Evolutionary conservation across 2,329 filamentous ascomycete genomes (phyloP).

Genomic region (Talaromyces atroroseus): DNA sequence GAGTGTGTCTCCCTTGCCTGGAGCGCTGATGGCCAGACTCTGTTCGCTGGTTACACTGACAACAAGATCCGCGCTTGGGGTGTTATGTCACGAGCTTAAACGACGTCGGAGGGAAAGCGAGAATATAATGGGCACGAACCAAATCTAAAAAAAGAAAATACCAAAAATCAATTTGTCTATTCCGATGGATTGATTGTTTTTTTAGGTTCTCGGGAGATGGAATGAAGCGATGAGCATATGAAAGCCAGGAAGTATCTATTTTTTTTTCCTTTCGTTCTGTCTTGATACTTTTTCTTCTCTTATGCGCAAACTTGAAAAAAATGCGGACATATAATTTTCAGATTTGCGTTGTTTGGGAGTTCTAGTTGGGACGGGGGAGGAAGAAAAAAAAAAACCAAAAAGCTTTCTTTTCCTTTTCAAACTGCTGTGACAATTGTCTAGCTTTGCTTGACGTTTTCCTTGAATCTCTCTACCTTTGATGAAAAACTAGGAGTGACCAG

Average conservation of each 20-base stretch:
- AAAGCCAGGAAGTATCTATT: conserved; percentile 3
- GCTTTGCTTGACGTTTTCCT: conserved; percentile 28
- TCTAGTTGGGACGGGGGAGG: conserved; percentile 14
- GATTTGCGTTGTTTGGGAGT: background rate
- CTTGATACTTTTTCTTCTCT: background rate
- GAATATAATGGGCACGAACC: conserved; percentile 2
- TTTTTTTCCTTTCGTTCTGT: background rate
- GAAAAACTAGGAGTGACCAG: conserved; percentile 30
- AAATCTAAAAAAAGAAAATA: conserved; percentile 4
- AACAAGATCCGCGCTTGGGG: conserved; percentile 98
- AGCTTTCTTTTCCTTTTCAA: conserved; percentile 13
- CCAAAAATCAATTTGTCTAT: conserved; percentile 11
- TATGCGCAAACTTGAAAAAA: background rate
- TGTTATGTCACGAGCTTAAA: conserved; percentile 88
- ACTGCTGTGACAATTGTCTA: conserved; percentile 33
- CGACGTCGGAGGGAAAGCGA: conserved; percentile 17
- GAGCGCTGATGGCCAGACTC: conserved; percentile 96
- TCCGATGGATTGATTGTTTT: conserved; percentile 13
- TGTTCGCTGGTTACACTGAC: conserved; percentile 99
- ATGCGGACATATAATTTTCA: background rate
- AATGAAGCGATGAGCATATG: conserved; percentile 37
- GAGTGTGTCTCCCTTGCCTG: conserved; percentile 97
- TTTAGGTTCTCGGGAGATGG: conserved; percentile 22
- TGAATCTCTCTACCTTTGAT: conserved; percentile 14
- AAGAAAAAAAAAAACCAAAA: background rate